Base-by-base conservation (phyloP, 208 protist species). In the Phytomonas francai region DNA sequence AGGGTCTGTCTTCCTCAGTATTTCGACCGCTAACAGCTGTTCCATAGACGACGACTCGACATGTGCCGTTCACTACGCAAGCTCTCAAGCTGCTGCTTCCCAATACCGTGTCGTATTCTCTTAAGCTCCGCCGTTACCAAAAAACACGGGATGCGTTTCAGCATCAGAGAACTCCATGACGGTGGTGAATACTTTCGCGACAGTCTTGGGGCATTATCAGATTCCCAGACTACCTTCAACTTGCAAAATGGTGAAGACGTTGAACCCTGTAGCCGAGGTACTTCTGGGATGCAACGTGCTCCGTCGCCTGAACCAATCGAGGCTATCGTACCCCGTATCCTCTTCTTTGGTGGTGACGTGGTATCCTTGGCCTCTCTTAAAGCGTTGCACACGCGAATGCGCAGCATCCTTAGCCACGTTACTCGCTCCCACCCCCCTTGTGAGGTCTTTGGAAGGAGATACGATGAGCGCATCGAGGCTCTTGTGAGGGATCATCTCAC, bases 291-390 rank as follows among this genome's bases (percentile, higher is more conserved):
- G 39, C 6, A 49, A 19, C 39, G 39, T 12, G 4, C 6, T 49
- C 12, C 14, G 14, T 6, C 39, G 12, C 12, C 39, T 49, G 7
- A 49, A 12, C 14, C 39, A 19, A 49, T 9, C 39, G 12, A 49
- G 14, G 39, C 39, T 12, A 3, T 6, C 39, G 54, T 88, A 11
- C 84, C 84, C 3, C 84, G 84, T 4, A 34, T 95, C 8, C 76
- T 95, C 31, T 88, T 95, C 73, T 92, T 95, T 74, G 89, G 89
- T 36, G 89, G 89, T 0, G 89, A 93, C 60, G 71, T 82, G 16
- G 89, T 95, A 25, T 92, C 85, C 1, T 71, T 92, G 19, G 83
- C 84, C 0, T 82, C 81, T 0, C 81, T 95, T 3, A 78, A 87
- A 65, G 85, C 85, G 1, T 72, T 95, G 22, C 80, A 89, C 75